Conservation (phyloP, 2,329 filamentous ascomycete genomes). For the Davidsoniella eucalypti region DNA sequence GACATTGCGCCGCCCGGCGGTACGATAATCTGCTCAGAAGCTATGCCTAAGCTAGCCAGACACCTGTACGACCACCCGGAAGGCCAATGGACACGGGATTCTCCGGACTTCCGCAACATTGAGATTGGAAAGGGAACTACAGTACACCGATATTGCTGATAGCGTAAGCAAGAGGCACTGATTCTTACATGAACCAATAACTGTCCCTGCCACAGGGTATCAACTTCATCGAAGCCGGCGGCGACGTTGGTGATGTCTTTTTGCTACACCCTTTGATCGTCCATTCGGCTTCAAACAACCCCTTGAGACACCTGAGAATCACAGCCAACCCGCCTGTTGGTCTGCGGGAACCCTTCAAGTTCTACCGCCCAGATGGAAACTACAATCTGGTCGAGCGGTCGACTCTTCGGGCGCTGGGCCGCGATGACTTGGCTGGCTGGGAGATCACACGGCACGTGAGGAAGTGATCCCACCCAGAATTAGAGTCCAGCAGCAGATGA, state of each 20-base stretch:
- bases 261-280: conserved; percentile 44
- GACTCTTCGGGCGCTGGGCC: conserved; percentile 33
- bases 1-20: conserved; percentile 46
- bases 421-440: conserved; percentile 33
- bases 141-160: conserved; percentile 24
- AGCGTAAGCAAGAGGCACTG: conserved; percentile 11
- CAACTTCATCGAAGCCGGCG: conserved; percentile 37
- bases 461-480: conserved; percentile 26
- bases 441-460: conserved; percentile 32
- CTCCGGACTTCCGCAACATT: conserved; percentile 28
- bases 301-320: conserved; percentile 16
- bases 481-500: conserved; percentile 18
- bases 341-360: conserved; percentile 23
- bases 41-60: conserved; percentile 38
- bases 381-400: conserved; percentile 41
- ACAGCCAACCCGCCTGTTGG: conserved; percentile 25
- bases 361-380: conserved; percentile 26
- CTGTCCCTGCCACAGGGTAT: conserved; percentile 19
- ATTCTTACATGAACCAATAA: not conserved
- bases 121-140: conserved; percentile 20
- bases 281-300: conserved; percentile 31
- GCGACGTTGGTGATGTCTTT: conserved; percentile 38
- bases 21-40: conserved; percentile 46
- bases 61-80: conserved; percentile 45
- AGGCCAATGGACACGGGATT: conserved; percentile 44